Conservation (phyloP, 495 filamentous ascomycete species). For the Penicillium macrosclerotiorum region DNA sequence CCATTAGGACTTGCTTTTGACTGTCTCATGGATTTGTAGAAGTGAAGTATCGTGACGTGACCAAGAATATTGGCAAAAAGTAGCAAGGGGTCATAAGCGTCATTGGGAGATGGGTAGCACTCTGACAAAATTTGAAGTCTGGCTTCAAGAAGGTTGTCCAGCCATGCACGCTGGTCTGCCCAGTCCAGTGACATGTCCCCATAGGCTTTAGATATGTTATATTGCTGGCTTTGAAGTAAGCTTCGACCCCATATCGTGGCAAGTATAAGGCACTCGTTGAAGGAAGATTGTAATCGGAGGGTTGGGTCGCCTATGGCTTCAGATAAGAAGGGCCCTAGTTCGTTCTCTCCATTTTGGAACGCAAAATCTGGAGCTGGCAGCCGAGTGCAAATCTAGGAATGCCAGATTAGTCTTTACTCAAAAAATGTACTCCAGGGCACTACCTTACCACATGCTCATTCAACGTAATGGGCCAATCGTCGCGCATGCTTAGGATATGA, state of each 20-base stretch:
- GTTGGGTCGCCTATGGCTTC: constrained; percentile 35
- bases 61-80: constrained; percentile 40
- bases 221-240: constrained; percentile 41
- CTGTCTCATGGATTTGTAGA: constrained; percentile 23
- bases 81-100: constrained; percentile 43
- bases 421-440: background rate
- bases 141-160: constrained; percentile 38
- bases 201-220: constrained; percentile 24
- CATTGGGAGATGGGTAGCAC: constrained; percentile 13
- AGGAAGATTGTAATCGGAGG: constrained; percentile 35
- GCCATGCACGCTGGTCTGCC: constrained; percentile 44
- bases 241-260: constrained; percentile 47
- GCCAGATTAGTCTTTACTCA: background rate
- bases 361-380: constrained; percentile 36
- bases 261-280: constrained; percentile 49
- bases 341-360: constrained; percentile 47
- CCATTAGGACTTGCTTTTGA: background rate
- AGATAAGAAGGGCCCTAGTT: constrained; percentile 40
- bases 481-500: constrained; percentile 45
- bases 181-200: constrained; percentile 32
- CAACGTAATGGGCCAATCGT: constrained; percentile 46
- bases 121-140: constrained; percentile 28
- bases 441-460: constrained; percentile 49
- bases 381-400: constrained; percentile 20
- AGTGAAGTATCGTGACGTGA: constrained; percentile 40